phyloP scores from a whole-genome alignment of 2,329 filamentous ascomycete genomes.

The Microsporum audouinii region DNA sequence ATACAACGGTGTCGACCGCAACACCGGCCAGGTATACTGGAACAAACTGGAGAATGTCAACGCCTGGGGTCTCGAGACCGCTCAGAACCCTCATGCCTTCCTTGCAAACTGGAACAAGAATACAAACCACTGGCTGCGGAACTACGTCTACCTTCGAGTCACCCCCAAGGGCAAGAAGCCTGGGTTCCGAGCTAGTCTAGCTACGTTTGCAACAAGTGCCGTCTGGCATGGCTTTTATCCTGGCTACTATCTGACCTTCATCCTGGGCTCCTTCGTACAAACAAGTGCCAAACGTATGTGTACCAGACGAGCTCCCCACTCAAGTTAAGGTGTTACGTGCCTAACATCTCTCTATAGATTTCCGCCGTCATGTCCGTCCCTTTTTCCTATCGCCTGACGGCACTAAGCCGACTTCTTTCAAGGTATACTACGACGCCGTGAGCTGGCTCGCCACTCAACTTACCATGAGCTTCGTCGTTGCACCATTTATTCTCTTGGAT shows the following conservation, averaged over 20 bases:
- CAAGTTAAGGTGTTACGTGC: not conserved
- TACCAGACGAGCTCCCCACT: not conserved
- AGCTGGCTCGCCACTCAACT: constrained; percentile 67
- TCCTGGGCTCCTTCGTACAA: constrained; percentile 82
- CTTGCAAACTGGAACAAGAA: constrained; percentile 97
- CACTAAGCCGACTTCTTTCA: constrained; percentile 54
- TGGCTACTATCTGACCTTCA: constrained; percentile 85
- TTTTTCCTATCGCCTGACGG: constrained; percentile 80
- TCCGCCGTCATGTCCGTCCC: constrained; percentile 76
- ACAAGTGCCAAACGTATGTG: constrained; percentile 80
- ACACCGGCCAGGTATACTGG: constrained; percentile 77
- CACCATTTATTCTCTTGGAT: constrained; percentile 74
- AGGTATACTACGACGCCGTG: constrained; percentile 75
- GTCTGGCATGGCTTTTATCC: constrained; percentile 98
- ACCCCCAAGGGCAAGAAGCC: constrained; percentile 94
- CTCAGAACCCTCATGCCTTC: constrained; percentile 87
- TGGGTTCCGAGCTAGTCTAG: constrained; percentile 85
- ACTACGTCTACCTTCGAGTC: constrained; percentile 90
- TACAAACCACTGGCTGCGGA: constrained; percentile 90
- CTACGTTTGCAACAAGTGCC: constrained; percentile 86
- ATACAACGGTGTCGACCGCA: constrained; percentile 82
- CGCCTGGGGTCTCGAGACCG: constrained; percentile 72
- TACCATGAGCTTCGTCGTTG: constrained; percentile 69
- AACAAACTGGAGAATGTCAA: constrained; percentile 82
- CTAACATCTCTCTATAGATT: constrained; percentile 47